These are phyloP conservation scores for Fusarium albosuccineum DNA, from an alignment of 2,329 filamentous ascomycete species.

Conservation along the genomic window DNA sequence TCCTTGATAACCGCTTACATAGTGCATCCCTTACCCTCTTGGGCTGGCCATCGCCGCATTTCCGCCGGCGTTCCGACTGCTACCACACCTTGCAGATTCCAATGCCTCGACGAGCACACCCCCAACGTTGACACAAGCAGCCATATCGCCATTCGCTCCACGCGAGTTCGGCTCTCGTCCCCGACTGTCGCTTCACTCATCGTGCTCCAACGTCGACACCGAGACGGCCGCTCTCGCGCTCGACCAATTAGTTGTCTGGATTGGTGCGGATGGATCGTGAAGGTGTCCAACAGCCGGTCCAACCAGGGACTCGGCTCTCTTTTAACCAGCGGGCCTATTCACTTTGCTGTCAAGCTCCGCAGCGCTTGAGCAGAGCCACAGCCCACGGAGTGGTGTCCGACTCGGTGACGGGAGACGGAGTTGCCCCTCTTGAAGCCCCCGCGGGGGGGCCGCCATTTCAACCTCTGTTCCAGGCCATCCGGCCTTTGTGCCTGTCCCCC, in stretches of 20 bases:
- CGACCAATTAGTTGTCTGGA: slow-evolving; percentile 35
- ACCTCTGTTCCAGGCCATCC: slow-evolving; percentile 19
- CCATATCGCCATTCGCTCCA: slow-evolving; percentile 9
- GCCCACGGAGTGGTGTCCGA: slow-evolving; percentile 35
- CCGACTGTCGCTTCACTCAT: slow-evolving; percentile 28
- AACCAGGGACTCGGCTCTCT: slow-evolving; percentile 21
- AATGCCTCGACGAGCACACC: not conserved
- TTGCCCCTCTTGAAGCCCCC: slow-evolving; percentile 37
- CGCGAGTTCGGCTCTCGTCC: slow-evolving; percentile 10
- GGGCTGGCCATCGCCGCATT: slow-evolving; percentile 19
- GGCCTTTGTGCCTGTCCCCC: slow-evolving; percentile 35
- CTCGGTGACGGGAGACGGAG: slow-evolving; percentile 32
- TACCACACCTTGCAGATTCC: slow-evolving; percentile 29
- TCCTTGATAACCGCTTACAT: slow-evolving; percentile 41
- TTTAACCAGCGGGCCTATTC: slow-evolving; percentile 6
- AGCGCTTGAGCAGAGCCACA: slow-evolving; percentile 20
- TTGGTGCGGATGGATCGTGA: slow-evolving; percentile 36
- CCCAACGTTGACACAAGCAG: slow-evolving; percentile 3
- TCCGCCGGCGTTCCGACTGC: slow-evolving; percentile 31
- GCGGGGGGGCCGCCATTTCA: slow-evolving; percentile 38
- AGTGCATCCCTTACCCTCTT: slow-evolving; percentile 32
- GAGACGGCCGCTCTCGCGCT: slow-evolving; percentile 21
- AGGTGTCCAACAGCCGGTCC: slow-evolving; percentile 25
- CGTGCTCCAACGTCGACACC: slow-evolving; percentile 14
- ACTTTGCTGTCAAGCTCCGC: slow-evolving; percentile 23